phyloP scores from a whole-genome alignment of 768 basidiomycete genomes.

The Hygrocybe coccinea region DNA sequence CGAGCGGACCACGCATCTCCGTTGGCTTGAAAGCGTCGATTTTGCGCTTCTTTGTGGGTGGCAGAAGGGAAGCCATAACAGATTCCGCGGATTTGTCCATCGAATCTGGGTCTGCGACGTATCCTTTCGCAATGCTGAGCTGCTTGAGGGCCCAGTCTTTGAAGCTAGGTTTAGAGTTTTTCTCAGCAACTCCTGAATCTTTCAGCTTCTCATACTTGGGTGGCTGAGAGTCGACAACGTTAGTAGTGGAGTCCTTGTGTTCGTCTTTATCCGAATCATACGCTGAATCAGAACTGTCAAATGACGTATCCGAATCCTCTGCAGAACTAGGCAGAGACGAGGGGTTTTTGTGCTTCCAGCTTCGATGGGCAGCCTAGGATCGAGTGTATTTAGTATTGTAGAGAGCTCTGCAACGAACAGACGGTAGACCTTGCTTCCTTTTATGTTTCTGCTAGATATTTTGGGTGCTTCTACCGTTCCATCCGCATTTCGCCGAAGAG shows the following conservation, averaged over 20 bases:
- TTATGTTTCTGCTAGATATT: constrained; percentile 40
- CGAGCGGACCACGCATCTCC: constrained; percentile 74
- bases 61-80: constrained; percentile 22
- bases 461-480: constrained; percentile 54
- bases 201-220: constrained; percentile 22
- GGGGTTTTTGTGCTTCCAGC: constrained; percentile 42
- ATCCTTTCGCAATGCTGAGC: constrained; percentile 47
- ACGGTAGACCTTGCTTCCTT: constrained; percentile 34
- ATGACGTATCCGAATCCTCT: constrained; percentile 52
- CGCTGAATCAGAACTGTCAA: constrained; percentile 77
- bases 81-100: constrained; percentile 8
- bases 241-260: constrained; percentile 19
- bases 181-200: not conserved
- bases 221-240: constrained; percentile 9
- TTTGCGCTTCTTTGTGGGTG: constrained; percentile 48
- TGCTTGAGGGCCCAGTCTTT: constrained; percentile 89
- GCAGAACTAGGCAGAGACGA: constrained; percentile 20
- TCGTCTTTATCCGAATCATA: constrained; percentile 27
- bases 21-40: constrained; percentile 22
- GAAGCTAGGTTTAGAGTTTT: constrained; percentile 44
- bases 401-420: not conserved
- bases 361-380: constrained; percentile 38
- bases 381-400: not conserved
- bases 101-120: constrained; percentile 20
- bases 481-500: constrained; percentile 60